A percentile compares a stretch with the other conserved stretches of the same genome.
Evolutionary conservation across 1,284 basidiomycete genomes (phyloP).

Genomic region (Marasmius sp.): DNA sequence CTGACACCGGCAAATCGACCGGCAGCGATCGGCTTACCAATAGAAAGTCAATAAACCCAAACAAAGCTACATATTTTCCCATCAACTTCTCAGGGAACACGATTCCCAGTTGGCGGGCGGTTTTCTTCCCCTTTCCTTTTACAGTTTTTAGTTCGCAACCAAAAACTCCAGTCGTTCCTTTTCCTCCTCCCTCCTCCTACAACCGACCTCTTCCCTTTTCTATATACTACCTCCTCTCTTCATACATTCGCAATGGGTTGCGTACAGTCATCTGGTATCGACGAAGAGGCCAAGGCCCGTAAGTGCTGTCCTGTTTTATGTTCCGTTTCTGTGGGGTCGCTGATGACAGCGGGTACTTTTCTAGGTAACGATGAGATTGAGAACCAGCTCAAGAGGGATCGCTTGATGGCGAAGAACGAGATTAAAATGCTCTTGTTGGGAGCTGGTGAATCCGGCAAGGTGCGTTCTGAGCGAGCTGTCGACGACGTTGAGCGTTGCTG

Average conservation of each 20-base stretch:
- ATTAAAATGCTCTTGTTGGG: conserved; percentile 92
- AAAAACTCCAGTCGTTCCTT: conserved; percentile 6
- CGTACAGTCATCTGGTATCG: conserved; percentile 66
- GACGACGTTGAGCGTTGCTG: neutral
- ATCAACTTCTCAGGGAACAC: neutral
- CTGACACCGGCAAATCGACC: too few species aligned
- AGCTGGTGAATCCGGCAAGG: conserved; percentile 92
- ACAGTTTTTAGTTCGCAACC: neutral
- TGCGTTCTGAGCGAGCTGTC: conserved; percentile 29
- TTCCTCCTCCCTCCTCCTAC: neutral
- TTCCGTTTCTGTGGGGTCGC: conserved; percentile 1
- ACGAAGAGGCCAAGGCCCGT: conserved; percentile 83
- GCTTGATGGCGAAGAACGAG: conserved; percentile 91
- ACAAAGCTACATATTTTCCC: conserved; percentile 7
- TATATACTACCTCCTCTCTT: neutral
- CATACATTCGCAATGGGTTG: conserved; percentile 62
- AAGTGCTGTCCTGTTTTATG: conserved; percentile 34
- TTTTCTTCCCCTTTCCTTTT: conserved; percentile 6
- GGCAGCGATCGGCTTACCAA: neutral
- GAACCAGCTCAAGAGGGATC: conserved; percentile 90
- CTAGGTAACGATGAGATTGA: conserved; percentile 94
- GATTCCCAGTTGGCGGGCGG: neutral
- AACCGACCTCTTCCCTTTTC: neutral
- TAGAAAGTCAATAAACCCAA: neutral
- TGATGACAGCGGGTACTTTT: neutral